Evolutionary conservation across 192 early-diverging fungal species (phyloP), one percentile per base, ranked within the genome.

Genomic region (Entophlyctis helioformis): DNA sequence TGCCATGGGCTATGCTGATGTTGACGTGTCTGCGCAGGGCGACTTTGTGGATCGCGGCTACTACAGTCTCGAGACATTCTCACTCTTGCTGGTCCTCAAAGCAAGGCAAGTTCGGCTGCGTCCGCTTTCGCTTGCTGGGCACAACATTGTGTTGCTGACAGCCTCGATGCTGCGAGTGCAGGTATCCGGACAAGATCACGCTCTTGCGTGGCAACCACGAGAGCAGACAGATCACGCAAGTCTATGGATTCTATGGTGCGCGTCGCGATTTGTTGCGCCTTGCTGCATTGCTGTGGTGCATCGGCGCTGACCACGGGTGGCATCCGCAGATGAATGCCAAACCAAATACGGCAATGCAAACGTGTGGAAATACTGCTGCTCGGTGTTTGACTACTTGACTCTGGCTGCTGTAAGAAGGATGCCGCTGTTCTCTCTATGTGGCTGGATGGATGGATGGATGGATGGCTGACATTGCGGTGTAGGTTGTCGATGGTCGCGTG

Each of bases 11-110:
- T 41, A 10, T 45, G 7, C 4, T 47, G 39, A 48, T 23, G 51
- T 48, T 19, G 11, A 11, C 10, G 22, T 13, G 22, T 38, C 32
- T 41, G 25, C 25, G 20, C 38, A 88, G 84, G 94, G 94, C n/a
- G 94, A 97, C 63, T 97, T 93, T 70, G 94, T 97, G 3, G 94
- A 97, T 72, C 84, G 94, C 46, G 94, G 94, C 29, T 95, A 93
- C 72, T 92, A 92, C 67, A 87, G 84, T 69, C 69, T 97, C 50
- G 94, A 97, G 58, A 93, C 91, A 24, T 93, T 95, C 59, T 91
- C 91, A 16, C 53, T 95, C 47, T 68, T 97, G 38, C 80, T 95
- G 81, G 82, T 75, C 16, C 63, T 97, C 35, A 97, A 97, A 76
- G 91, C 86, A 59, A 85, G 80, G 84, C 87, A 60, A 32, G 46